These are phyloP conservation scores for Aureobasidium mangrovei DNA, from an alignment of 2,329 filamentous ascomycete genomes.

Conservation along the genomic window DNA sequence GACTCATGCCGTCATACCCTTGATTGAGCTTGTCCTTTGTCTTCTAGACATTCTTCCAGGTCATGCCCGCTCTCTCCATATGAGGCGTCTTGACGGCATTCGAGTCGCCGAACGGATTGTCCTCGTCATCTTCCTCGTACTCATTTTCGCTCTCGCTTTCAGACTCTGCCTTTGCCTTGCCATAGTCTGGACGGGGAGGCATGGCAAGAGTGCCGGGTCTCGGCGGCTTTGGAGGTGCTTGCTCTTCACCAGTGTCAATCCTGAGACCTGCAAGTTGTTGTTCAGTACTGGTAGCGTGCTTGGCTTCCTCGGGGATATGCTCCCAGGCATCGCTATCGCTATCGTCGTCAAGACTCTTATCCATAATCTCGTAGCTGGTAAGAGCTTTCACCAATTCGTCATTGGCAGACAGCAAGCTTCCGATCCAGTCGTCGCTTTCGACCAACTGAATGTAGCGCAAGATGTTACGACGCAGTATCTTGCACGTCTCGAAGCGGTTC, in stretches of 20 bases:
- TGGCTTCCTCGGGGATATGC: constrained; percentile 23
- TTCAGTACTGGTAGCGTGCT: constrained; percentile 22
- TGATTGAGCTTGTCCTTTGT: no score
- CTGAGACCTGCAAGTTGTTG: constrained; percentile 38
- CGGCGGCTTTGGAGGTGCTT: constrained; percentile 41
- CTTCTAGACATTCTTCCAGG: constrained; percentile 29
- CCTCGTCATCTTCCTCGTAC: constrained; percentile 61
- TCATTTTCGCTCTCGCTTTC: constrained; percentile 47
- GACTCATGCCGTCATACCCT: no score
- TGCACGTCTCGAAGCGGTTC: constrained; percentile 76
- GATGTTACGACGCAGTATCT: constrained; percentile 72
- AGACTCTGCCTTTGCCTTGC: constrained; percentile 19
- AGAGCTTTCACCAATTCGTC: constrained; percentile 90
- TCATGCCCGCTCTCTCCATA: constrained; percentile 30
- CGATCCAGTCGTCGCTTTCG: constrained; percentile 84
- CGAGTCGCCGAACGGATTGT: constrained; percentile 78
- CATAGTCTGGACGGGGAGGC: constrained; percentile 24
- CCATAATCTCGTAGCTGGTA: constrained; percentile 90
- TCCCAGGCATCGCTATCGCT: constrained; percentile 55
- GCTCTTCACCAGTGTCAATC: constrained; percentile 23
- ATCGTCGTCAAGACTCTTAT: constrained; percentile 70
- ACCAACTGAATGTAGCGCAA: constrained; percentile 88
- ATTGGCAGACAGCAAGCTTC: constrained; percentile 83
- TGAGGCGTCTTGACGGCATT: constrained; percentile 57
- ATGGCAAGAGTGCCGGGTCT: constrained; percentile 37